These are phyloP conservation scores for Crithidia sp. DNA, from an alignment of 208 protist genomes.

Conservation along the genomic window DNA sequence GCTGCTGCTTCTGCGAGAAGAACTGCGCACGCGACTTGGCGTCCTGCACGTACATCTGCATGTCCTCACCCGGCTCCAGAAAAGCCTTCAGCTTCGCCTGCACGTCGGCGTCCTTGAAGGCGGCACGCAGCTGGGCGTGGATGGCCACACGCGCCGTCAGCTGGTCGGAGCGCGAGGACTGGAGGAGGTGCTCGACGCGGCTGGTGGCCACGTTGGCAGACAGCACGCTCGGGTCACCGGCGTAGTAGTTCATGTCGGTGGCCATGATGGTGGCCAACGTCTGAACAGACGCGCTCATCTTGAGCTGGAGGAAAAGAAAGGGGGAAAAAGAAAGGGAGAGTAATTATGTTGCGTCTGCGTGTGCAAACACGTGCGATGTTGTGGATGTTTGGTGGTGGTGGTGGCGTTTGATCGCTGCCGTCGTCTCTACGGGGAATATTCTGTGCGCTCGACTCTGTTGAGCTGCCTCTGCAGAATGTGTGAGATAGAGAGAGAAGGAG, in stretches of 20 bases:
- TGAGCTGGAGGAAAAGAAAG: conserved; percentile 4
- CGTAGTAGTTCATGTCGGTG: conserved; percentile 82
- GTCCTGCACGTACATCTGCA: conserved; percentile 50
- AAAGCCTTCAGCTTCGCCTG: conserved; percentile 66
- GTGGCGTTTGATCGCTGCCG: too few species aligned
- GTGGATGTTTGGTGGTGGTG: too few species aligned
- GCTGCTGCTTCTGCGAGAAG: conserved; percentile 77
- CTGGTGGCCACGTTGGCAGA: conserved; percentile 47
- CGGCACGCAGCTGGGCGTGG: conserved; percentile 79
- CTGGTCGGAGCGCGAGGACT: conserved; percentile 61
- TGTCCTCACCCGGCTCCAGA: conserved; percentile 54
- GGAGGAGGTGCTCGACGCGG: conserved; percentile 51
- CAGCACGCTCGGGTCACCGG: conserved; percentile 68
- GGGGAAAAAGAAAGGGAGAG: not conserved
- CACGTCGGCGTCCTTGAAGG: conserved; percentile 59
- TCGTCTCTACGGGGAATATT: too few species aligned
- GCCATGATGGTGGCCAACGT: conserved; percentile 65
- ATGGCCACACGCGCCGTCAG: conserved; percentile 76
- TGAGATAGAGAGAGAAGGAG: not conserved
- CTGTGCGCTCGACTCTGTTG: too few species aligned
- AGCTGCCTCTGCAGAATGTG: not conserved
- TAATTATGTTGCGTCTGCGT: not conserved
- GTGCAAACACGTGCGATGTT: too few species aligned
- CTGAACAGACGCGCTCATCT: conserved; percentile 63
- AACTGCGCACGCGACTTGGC: conserved; percentile 75